A percentile compares a stretch with the other conserved stretches of the same genome.
phyloP scores from a whole-genome alignment of 2,329 filamentous ascomycete species.

The Arthrinium puccinioides region DNA sequence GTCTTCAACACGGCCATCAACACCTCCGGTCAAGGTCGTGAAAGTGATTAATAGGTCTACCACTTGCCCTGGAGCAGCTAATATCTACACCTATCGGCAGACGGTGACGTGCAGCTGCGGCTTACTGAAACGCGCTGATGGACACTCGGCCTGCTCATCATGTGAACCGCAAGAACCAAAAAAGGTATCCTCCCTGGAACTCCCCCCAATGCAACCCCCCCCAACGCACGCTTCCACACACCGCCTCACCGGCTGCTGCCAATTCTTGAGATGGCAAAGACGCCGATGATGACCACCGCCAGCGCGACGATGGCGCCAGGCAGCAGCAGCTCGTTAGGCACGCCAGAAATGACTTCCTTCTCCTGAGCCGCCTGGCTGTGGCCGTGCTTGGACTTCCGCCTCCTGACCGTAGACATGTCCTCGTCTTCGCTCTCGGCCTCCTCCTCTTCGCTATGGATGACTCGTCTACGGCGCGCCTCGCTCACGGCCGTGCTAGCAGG shows the following conservation, averaged over 20 bases:
- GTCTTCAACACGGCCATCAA: too few relatives aligned
- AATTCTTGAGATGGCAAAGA: slow-evolving; percentile 78
- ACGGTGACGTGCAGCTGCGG: too few relatives aligned
- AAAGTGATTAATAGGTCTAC: too few relatives aligned
- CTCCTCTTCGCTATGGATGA: slow-evolving; percentile 34
- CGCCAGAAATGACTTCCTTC: slow-evolving; percentile 79
- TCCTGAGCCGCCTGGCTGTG: slow-evolving; percentile 35
- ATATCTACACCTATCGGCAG: too few relatives aligned
- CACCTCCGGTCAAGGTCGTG: too few relatives aligned
- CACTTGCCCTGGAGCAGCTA: too few relatives aligned
- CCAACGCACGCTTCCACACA: too few relatives aligned
- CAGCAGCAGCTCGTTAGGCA: slow-evolving; percentile 88
- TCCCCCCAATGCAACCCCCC: too few relatives aligned
- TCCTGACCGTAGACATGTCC: slow-evolving; percentile 43
- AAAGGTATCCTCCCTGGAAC: too few relatives aligned
- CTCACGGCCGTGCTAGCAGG: slow-evolving; percentile 36
- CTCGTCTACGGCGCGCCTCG: slow-evolving; percentile 43
- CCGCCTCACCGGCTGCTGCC: slow-evolving; percentile 34
- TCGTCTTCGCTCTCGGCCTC: slow-evolving; percentile 51
- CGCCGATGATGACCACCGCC: slow-evolving; percentile 86
- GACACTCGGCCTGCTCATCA: too few relatives aligned
- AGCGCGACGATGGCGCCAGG: slow-evolving; percentile 94
- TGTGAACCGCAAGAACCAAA: too few relatives aligned
- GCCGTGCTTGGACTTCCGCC: slow-evolving; percentile 36
- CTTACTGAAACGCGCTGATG: too few relatives aligned